Base-by-base conservation (phyloP, 306 rosid species). In the Comarum palustre region DNA sequence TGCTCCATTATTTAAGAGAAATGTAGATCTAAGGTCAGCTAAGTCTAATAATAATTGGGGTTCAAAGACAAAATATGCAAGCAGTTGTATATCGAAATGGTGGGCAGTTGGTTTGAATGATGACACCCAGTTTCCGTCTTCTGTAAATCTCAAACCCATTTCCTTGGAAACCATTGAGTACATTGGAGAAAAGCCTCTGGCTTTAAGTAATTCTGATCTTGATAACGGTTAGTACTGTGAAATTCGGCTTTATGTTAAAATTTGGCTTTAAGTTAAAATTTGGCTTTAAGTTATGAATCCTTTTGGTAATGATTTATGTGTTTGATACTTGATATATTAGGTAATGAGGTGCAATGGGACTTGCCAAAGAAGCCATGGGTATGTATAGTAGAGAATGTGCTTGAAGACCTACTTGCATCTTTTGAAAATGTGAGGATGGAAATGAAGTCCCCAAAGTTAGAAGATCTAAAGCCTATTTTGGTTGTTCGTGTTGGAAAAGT, bases 401-500 rank as follows among this genome's bases (percentile, higher is more conserved):
- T 81, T 58, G 78, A 72, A 25, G 68, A 78, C 24, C 61, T 86
- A 0, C 72, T 86, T 46, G 72, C 74, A 2, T 69, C 85, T 5
- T 74, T 78, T 66, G 68, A 80, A 66, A 22, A 42, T 0, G 68
- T 75, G 72, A 80, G 50, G 77, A 75, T 34, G 34, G 77, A 64
- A 43, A 69, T 80, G 68, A 72, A 71, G 65, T 38, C 45, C 38
- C 60, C 16, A 27, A 27, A 57, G 20, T 63, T 31, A 3, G 66
- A 79, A 15, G 54, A 31, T 70, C 67, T 68, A 36, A 78, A 73
- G 68, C 83, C 78, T 10, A 58, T 20, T 5, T 65, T 82, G 78
- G 65, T 72, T 55, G 87, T 84, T 36, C 77, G 82, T 78, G 46
- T 83, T 68, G 90, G 90, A 48, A 86, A 81, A 73, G 19, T 86